Percentiles rank a stretch among this genome's conserved stretches.
phyloP scores from a whole-genome alignment of 148 eudicot genomes.

The Vaccinium macrocarpon region DNA sequence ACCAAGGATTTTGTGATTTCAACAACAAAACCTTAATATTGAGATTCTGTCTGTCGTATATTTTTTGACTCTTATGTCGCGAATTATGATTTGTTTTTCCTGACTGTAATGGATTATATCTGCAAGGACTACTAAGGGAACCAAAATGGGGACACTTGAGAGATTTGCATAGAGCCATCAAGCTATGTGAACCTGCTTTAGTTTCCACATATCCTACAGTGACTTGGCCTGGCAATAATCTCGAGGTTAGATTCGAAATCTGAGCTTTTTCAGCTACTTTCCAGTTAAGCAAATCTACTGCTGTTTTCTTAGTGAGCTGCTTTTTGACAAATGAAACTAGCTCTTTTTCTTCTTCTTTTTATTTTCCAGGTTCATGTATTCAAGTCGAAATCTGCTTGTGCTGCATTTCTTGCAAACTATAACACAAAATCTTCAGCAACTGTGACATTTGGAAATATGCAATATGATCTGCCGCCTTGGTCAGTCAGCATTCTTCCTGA shows the following conservation, averaged over 20 bases:
- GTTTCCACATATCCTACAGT: slow-evolving; percentile 63
- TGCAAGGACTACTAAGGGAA: slow-evolving; percentile 62
- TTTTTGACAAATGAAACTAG: not conserved
- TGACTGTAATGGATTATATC: not conserved
- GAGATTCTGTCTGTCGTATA: not conserved
- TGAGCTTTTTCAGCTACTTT: not conserved
- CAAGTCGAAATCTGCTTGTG: slow-evolving; percentile 57
- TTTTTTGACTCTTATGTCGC: not conserved
- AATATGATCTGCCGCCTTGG: slow-evolving; percentile 86
- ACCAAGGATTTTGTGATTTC: not conserved
- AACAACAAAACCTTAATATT: not conserved
- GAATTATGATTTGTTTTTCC: not conserved
- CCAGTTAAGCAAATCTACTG: not conserved
- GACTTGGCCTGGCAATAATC: slow-evolving; percentile 60
- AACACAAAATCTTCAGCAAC: slow-evolving; percentile 51
- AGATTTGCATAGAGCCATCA: slow-evolving; percentile 81
- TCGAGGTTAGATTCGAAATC: slow-evolving; percentile 45
- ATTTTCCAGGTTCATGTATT: slow-evolving; percentile 61
- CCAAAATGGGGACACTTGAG: slow-evolving; percentile 88
- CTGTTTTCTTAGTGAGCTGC: not conserved
- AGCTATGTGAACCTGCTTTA: slow-evolving; percentile 75
- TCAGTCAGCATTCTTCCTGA: slow-evolving; percentile 90
- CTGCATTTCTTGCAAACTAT: slow-evolving; percentile 85
- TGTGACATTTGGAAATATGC: slow-evolving; percentile 48
- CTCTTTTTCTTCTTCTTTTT: not conserved